A percentile compares a stretch with the other conserved stretches of the same genome.
phyloP scores from a whole-genome alignment of 1,139 yeast species.

The Candida sojae region DNA sequence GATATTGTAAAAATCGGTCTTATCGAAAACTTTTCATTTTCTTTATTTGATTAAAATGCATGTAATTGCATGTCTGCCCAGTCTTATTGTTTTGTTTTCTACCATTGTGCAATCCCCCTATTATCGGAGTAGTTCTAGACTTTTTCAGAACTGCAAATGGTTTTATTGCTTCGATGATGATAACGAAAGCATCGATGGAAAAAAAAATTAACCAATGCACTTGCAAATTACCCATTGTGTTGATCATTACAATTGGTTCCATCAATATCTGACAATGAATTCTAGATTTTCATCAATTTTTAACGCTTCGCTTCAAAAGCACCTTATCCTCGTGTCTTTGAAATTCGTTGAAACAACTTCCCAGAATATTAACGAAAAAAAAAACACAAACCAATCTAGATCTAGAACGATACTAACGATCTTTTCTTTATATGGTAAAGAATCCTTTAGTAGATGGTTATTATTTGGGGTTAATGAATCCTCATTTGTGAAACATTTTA shows the following conservation, averaged over 20 bases:
- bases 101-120: too few species aligned
- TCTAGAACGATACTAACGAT: background rate
- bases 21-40: too few species aligned
- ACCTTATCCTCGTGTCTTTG: background rate
- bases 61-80: too few species aligned
- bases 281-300: background rate
- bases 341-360: background rate
- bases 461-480: background rate
- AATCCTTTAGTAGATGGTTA: background rate
- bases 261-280: background rate
- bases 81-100: too few species aligned
- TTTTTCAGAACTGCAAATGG: too few species aligned
- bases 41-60: too few species aligned
- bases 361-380: background rate
- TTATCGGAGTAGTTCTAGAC: background rate
- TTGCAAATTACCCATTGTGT: background rate
- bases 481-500: constrained; percentile 3
- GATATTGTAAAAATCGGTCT: too few species aligned
- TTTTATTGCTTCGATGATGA: too few species aligned
- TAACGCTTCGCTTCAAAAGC: background rate
- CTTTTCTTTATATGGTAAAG: too few species aligned
- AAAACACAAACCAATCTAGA: background rate
- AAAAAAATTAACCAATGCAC: background rate
- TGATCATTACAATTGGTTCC: background rate
- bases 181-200: background rate